A percentile compares a stretch with the other conserved stretches of the same genome.
phyloP scores from a whole-genome alignment of 2,329 filamentous ascomycete species.

The Botryotinia narcissicola region DNA sequence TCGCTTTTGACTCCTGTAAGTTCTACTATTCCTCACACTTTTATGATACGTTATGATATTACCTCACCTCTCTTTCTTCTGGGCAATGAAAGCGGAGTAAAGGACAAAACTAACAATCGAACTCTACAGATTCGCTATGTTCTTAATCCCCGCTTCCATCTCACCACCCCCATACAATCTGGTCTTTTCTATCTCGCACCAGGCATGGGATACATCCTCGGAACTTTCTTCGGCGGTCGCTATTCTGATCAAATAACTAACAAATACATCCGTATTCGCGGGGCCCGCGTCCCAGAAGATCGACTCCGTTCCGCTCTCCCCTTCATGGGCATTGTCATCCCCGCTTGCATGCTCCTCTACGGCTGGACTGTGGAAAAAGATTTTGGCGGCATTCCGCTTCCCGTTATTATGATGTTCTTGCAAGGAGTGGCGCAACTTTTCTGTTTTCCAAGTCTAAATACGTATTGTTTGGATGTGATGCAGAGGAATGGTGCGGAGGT shows the following conservation, averaged over 20 bases:
- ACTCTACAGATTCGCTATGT: constrained; percentile 59
- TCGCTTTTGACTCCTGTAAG: constrained; percentile 57
- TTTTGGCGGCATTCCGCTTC: constrained; percentile 55
- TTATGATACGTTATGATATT: neutral
- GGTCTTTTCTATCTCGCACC: constrained; percentile 75
- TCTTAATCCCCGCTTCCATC: constrained; percentile 69
- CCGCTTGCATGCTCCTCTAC: constrained; percentile 64
- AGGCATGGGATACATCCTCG: constrained; percentile 65
- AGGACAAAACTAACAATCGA: neutral
- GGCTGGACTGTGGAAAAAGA: constrained; percentile 57
- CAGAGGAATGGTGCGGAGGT: constrained; percentile 68
- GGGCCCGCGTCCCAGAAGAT: constrained; percentile 65
- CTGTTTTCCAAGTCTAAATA: constrained; percentile 73
- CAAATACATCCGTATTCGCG: constrained; percentile 56
- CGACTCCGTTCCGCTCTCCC: constrained; percentile 58
- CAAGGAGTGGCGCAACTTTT: constrained; percentile 74
- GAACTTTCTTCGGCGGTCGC: constrained; percentile 69
- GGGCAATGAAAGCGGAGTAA: too few species aligned
- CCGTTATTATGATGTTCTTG: constrained; percentile 70
- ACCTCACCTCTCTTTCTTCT: neutral
- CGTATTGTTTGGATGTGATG: constrained; percentile 82
- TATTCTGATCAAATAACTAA: constrained; percentile 67
- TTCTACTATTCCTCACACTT: neutral
- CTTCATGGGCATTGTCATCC: constrained; percentile 57
- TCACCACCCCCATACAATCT: constrained; percentile 63